These are phyloP conservation scores for Sporisorium sorghi DNA, from an alignment of 1,284 basidiomycete species.

Conservation along the genomic window DNA sequence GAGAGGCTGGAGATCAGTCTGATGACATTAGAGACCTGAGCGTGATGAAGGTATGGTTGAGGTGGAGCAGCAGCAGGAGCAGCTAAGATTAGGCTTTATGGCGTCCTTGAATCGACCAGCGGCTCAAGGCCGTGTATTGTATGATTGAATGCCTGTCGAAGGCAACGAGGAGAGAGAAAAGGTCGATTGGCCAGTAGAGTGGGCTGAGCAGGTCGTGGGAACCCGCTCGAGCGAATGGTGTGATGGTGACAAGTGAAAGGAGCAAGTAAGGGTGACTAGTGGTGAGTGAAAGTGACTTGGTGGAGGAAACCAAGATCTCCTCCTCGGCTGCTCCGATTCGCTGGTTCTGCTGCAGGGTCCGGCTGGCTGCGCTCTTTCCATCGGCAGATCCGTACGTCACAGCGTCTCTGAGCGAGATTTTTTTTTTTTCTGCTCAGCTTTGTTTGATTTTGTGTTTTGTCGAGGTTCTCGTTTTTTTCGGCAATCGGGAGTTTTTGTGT, in stretches of 20 bases:
- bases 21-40: not conserved
- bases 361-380: slow-evolving; percentile 4
- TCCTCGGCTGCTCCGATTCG: slow-evolving; percentile 7
- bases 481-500: slow-evolving; percentile 25
- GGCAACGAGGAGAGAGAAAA: not conserved
- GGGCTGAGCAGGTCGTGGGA: not conserved
- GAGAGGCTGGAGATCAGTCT: not conserved
- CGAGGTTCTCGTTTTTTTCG: slow-evolving; percentile 6
- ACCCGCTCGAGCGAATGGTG: too few relatives aligned
- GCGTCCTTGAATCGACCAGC: slow-evolving; percentile 28
- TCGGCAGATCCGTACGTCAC: slow-evolving; percentile 34
- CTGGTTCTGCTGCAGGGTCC: not conserved
- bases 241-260: slow-evolving; percentile 1
- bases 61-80: slow-evolving; percentile 4
- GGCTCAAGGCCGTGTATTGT: slow-evolving; percentile 10
- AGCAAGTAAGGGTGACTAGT: not conserved
- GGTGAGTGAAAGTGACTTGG: slow-evolving; percentile 3
- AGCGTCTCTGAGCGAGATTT: not conserved
- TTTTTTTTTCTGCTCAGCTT: slow-evolving; percentile 4
- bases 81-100: too few relatives aligned
- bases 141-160: not conserved
- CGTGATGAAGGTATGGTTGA: not conserved
- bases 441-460: slow-evolving; percentile 18
- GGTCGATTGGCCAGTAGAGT: not conserved
- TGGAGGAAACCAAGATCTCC: not conserved